These are phyloP conservation scores for Iberis pinnata DNA, from an alignment of 345 rosid genomes.

Conservation along the genomic window DNA sequence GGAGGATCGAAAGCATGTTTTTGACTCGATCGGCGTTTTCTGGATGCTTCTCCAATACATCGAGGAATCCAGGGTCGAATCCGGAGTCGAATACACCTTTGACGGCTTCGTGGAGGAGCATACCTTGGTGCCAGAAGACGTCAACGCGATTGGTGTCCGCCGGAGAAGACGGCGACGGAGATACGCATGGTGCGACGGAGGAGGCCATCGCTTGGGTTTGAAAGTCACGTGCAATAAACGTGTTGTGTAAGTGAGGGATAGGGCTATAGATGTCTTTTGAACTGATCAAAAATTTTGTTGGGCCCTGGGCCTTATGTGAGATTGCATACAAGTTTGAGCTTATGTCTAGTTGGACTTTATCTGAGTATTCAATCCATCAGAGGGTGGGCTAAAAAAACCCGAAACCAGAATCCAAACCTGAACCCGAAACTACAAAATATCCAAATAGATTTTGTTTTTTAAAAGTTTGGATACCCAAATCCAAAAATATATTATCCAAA, in stretches of 20 bases:
- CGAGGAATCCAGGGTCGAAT: conserved; percentile 59
- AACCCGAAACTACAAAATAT: too few relatives aligned
- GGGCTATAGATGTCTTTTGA: neutral
- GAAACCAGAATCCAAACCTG: too few relatives aligned
- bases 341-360: too few relatives aligned
- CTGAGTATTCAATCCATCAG: too few relatives aligned
- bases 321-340: too few relatives aligned
- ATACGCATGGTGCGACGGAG: neutral
- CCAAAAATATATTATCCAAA: too few relatives aligned
- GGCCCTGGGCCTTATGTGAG: too few relatives aligned
- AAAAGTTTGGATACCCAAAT: too few relatives aligned
- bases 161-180: conserved; percentile 18
- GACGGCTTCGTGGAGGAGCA: conserved; percentile 65
- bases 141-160: conserved; percentile 28
- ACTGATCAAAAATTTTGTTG: too few relatives aligned
- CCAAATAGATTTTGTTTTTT: too few relatives aligned
- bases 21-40: conserved; percentile 68
- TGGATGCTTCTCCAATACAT: conserved; percentile 71
- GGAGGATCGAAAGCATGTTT: conserved; percentile 81
- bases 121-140: conserved; percentile 86
- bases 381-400: too few relatives aligned
- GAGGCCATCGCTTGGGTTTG: conserved; percentile 4
- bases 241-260: neutral
- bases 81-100: conserved; percentile 66
- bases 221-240: neutral